phyloP scores from a whole-genome alignment of 2,329 filamentous ascomycete genomes.

The Dactylellina drechsleri region DNA sequence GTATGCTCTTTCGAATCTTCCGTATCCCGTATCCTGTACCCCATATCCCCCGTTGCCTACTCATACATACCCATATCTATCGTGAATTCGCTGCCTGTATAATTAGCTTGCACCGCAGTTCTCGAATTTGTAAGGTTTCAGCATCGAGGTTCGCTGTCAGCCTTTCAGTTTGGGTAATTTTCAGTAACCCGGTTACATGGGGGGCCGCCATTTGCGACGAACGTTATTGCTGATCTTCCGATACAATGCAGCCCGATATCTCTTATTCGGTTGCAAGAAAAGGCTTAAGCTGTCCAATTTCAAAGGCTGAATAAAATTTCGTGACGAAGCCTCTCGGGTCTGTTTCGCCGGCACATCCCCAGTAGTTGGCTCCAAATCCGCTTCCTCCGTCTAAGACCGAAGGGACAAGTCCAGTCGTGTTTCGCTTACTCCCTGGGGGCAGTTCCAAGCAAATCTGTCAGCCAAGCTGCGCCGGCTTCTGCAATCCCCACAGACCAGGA shows the following conservation, averaged over 20 bases:
- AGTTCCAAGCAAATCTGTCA: conserved; percentile 46
- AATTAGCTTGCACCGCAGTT: no score
- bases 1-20: neutral
- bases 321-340: conserved; percentile 11
- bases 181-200: conserved; percentile 1
- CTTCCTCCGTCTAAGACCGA: conserved; percentile 54
- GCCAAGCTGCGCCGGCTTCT: conserved; percentile 40
- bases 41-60: conserved; percentile 5
- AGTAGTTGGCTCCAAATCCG: conserved; percentile 22
- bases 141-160: neutral
- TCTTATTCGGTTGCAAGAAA: conserved; percentile 15
- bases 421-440: conserved; percentile 19
- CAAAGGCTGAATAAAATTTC: conserved; percentile 8
- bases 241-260: conserved; percentile 22
- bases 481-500: conserved; percentile 26
- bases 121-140: no score
- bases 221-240: conserved; percentile 21
- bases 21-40: neutral
- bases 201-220: conserved; percentile 1
- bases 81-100: neutral
- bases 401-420: conserved; percentile 40
- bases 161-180: neutral
- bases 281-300: conserved; percentile 5
- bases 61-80: neutral
- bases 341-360: conserved; percentile 10